Evolutionary conservation across 78 protist species (phyloP), one percentile per base, ranked within the genome.

Genomic region (Isochrysis galbana): DNA sequence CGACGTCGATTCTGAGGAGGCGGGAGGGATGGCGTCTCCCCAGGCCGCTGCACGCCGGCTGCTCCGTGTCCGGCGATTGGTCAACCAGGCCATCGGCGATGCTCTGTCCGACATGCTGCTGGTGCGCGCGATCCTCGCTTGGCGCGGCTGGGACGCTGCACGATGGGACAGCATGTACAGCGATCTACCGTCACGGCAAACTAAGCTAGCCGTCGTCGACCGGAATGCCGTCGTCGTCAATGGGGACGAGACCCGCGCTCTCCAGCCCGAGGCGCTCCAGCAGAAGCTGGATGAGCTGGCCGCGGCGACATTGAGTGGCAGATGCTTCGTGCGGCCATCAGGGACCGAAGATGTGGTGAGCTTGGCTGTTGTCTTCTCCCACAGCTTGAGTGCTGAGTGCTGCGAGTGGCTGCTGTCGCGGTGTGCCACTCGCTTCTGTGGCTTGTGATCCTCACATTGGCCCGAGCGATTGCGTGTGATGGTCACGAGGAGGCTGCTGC

Each of bases 281-380:
- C 61, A 14, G 29, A 14, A 51, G 61, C 7, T 51, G 29, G 61
- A 51, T 14, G 61, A 51, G 29, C 61, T 51, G 29, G 61, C 61
- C 29, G 61, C 61, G 29, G 61, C 61, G 29, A 7, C 7, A 7
- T 51, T 14, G 61, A 51, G 34, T 17, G 94, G 93, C 1, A 94
- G 97, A 82, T 44, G 91, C 23, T 96, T 96, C 47, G 96, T 93
- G 11, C 94, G 97, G 2, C 97, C 97, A 23, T 92, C 95, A 25
- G 97, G 97, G 46, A 96, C 97, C 0, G 97, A 96, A 89, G 96
- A 95, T 46, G 92, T 92, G 7, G 97, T 96, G 72, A n/a, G n/a
- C n/a, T n/a, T n/a, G n/a, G n/a, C n/a, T n/a, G n/a, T n/a, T n/a
- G n/a, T n/a, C n/a, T n/a, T n/a, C n/a, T n/a, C n/a, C n/a, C n/a